phyloP scores from a whole-genome alignment of 306 rosid species.

The Lithocarpus polystachyus region DNA sequence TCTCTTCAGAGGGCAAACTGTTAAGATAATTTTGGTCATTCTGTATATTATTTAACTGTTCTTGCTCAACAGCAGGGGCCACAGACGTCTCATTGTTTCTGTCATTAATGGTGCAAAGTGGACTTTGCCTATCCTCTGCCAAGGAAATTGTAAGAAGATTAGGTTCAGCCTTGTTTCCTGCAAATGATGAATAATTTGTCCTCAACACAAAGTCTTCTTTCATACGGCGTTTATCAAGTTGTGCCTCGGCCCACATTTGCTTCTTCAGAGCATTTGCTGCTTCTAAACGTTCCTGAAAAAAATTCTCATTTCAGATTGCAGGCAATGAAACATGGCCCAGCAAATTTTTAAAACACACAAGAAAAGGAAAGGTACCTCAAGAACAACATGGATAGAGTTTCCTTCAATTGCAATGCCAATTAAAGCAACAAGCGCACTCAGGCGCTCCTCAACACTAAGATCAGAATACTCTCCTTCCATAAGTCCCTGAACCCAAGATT shows the following conservation, averaged over 20 bases:
- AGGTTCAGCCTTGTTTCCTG: constrained; percentile 40
- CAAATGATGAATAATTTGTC: constrained; percentile 26
- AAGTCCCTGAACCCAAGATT: constrained; percentile 79
- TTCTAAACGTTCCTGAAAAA: constrained; percentile 76
- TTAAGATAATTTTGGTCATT: constrained; percentile 27
- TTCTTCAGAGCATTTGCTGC: constrained; percentile 76
- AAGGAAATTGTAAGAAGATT: constrained; percentile 26
- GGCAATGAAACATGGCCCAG: not conserved
- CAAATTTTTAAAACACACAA: not conserved
- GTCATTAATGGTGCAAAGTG: constrained; percentile 23
- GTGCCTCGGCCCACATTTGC: constrained; percentile 73
- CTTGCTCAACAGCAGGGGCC: constrained; percentile 28
- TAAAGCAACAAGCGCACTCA: constrained; percentile 61
- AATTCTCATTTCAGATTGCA: constrained; percentile 4
- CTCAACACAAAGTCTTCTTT: constrained; percentile 52
- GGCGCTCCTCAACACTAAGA: constrained; percentile 81
- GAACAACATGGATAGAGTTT: constrained; percentile 54
- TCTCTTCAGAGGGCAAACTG: constrained; percentile 40
- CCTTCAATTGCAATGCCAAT: constrained; percentile 68
- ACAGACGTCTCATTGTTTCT: constrained; percentile 30
- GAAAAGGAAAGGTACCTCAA: constrained; percentile 51
- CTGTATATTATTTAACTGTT: constrained; percentile 27
- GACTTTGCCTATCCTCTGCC: constrained; percentile 36
- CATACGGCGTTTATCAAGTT: constrained; percentile 61
- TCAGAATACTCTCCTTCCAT: constrained; percentile 72